These are phyloP conservation scores for Harringtonia aguacate DNA, from an alignment of 2,329 filamentous ascomycete species.

Conservation along the genomic window DNA sequence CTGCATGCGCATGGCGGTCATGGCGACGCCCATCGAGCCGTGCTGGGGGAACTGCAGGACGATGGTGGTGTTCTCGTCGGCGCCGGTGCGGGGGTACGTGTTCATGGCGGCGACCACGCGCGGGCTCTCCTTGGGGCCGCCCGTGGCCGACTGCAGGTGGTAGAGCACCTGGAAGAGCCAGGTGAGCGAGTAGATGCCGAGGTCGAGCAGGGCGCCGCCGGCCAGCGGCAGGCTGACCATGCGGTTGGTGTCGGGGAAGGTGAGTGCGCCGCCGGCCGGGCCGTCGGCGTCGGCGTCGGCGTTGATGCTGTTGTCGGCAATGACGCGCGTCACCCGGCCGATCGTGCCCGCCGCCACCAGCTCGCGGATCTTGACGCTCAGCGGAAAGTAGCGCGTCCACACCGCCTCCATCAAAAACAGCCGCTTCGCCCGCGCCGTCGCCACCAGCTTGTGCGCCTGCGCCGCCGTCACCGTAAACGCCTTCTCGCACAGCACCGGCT, in stretches of 20 bases:
- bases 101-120: slow-evolving; percentile 58
- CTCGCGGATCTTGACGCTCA: slow-evolving; percentile 66
- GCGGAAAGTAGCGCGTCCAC: slow-evolving; percentile 82
- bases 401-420: slow-evolving; percentile 79
- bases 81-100: slow-evolving; percentile 59
- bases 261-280: slow-evolving; percentile 33
- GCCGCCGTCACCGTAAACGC: slow-evolving; percentile 75
- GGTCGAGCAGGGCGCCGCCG: slow-evolving; percentile 71
- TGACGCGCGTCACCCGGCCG: slow-evolving; percentile 50
- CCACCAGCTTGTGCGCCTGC: slow-evolving; percentile 62
- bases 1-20: slow-evolving; percentile 51
- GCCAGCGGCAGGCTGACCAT: slow-evolving; percentile 78
- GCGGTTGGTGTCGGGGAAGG: slow-evolving; percentile 52
- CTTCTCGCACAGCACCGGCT: slow-evolving; percentile 87
- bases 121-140: slow-evolving; percentile 54
- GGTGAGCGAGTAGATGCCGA: slow-evolving; percentile 81
- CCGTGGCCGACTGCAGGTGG: slow-evolving; percentile 59
- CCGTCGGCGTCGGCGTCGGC: slow-evolving; percentile 28
- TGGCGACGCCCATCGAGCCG: slow-evolving; percentile 61
- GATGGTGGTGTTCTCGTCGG: slow-evolving; percentile 69
- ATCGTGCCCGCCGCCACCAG: slow-evolving; percentile 44
- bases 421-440: slow-evolving; percentile 61
- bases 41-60: slow-evolving; percentile 63
- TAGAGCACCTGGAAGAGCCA: slow-evolving; percentile 90
- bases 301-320: slow-evolving; percentile 52